Evolutionary conservation across 768 basidiomycete species (phyloP), one percentile per base, ranked within the genome.

Genomic region (Mycena kentingensis): DNA sequence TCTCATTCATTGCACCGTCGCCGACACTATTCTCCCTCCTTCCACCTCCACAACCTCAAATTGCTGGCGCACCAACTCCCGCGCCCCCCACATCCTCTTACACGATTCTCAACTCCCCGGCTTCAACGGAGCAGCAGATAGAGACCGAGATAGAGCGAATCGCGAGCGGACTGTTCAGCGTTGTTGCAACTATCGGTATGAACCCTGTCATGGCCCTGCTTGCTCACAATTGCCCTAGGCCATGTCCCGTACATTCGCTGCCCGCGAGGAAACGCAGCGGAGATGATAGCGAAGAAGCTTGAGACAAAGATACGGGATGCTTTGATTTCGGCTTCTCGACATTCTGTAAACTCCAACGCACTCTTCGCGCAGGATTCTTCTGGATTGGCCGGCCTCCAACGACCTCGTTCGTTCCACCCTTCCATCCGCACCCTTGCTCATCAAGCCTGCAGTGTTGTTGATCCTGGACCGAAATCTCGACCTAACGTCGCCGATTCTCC

Each of bases 271-370:
- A 98, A 98, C 69, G 97, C 97, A 4, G 97, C 95, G 18, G 97
- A 99, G 70, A 97, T 98, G 95, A 86, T 98, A n/a, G 95, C 95
- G 8, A 88, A 93, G 72, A 97, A 92, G 67, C 77, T 99, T 11
- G 97, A 99, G 63, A 80, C 84, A 13, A 93, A 92, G 70, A 87
- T 98, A 61, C 77, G 96, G 44, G 96, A 98, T 65, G 83, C 87
- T 58, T 70, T 94, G 50, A 72, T 93, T 50, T 84, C 79, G 34
- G 79, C 85, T 28, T 84, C 87, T 35, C 79, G 89, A 38, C 55
- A 58, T 36, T 56, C 67, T 26, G 61, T 78, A 8, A 60, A 52
- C 43, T 73, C 79, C 7, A 67, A 81, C 0, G 83, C 87, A 6
- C 75, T 91, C 41, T 94, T 94, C 65, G 72, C 84, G 1, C 87